These are phyloP conservation scores for Mycena olivaceomarginata DNA, from an alignment of 768 basidiomycete genomes.

Conservation along the genomic window DNA sequence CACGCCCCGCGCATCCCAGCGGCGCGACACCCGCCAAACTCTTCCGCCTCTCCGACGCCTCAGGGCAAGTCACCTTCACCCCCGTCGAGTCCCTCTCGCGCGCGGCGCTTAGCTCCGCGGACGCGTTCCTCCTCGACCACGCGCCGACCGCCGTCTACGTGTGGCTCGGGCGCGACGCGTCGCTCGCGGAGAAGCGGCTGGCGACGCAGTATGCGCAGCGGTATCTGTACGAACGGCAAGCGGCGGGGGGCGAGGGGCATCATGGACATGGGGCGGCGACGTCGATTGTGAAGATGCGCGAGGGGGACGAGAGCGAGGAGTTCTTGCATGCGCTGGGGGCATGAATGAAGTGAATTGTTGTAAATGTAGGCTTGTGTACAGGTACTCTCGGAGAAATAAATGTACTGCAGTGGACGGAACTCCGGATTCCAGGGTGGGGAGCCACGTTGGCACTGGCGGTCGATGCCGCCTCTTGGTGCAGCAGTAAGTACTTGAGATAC, in stretches of 20 bases:
- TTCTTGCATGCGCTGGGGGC: constrained; percentile 60
- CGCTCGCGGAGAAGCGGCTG: constrained; percentile 68
- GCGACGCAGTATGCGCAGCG: constrained; percentile 74
- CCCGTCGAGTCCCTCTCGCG: constrained; percentile 54
- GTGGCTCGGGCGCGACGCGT: constrained; percentile 74
- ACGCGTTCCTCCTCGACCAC: constrained; percentile 72
- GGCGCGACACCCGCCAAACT: constrained; percentile 43
- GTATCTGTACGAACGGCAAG: constrained; percentile 66
- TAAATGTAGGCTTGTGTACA: not conserved
- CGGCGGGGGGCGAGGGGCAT: constrained; percentile 37
- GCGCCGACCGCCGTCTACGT: constrained; percentile 68
- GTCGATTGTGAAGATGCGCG: constrained; percentile 71
- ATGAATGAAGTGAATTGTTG: not conserved
- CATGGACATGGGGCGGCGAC: constrained; percentile 54
- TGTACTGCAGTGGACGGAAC: not conserved
- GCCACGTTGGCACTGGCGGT: too few species aligned
- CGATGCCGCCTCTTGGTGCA: too few species aligned
- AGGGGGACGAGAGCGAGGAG: constrained; percentile 70
- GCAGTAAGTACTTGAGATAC: too few species aligned
- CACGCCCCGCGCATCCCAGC: constrained; percentile 13
- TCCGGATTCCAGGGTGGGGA: too few species aligned
- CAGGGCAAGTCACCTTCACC: constrained; percentile 62
- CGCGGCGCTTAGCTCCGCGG: constrained; percentile 65
- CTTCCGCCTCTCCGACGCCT: constrained; percentile 68
- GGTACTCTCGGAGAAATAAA: not conserved